Evolutionary conservation across 495 filamentous ascomycete genomes (phyloP).

Genomic region (Lasiosphaeria miniovina): DNA sequence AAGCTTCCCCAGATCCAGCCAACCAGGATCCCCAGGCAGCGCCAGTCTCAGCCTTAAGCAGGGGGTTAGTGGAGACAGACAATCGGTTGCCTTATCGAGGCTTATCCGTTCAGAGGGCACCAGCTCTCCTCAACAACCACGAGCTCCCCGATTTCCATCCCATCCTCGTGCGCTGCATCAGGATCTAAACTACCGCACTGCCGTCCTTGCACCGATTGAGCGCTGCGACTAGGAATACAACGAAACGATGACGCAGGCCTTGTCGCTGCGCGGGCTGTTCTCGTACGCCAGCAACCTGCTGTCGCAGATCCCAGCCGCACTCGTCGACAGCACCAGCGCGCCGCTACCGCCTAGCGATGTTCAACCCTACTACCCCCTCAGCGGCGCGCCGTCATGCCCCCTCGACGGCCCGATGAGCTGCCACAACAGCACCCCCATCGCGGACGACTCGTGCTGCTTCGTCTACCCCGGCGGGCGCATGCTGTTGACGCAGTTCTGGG

Average conservation of each 20-base stretch:
- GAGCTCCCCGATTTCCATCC: not conserved
- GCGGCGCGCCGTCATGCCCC: conserved; percentile 39
- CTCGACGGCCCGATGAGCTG: conserved; percentile 48
- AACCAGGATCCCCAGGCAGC: not conserved
- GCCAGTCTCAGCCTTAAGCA: not conserved
- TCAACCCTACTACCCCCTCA: conserved; percentile 32
- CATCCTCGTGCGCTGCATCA: not conserved
- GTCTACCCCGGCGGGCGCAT: conserved; percentile 76
- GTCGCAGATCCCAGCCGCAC: conserved; percentile 12
- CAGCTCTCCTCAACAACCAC: no score
- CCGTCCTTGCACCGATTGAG: not conserved
- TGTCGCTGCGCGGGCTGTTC: conserved; percentile 11
- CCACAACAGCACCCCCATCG: conserved; percentile 38
- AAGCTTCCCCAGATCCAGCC: not conserved
- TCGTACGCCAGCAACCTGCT: conserved; percentile 17
- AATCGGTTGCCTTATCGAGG: not conserved
- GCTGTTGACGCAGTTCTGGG: conserved; percentile 87
- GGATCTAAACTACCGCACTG: not conserved
- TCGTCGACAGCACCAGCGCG: conserved; percentile 1
- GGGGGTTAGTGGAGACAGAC: not conserved
- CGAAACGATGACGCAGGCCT: not conserved
- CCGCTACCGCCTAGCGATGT: conserved; percentile 14
- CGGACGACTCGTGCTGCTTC: conserved; percentile 75
- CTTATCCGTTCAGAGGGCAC: not conserved
- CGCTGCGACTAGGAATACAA: not conserved